Base-by-base conservation (phyloP, 164 flowering plant species). In the Paratinospora sagittata region DNA sequence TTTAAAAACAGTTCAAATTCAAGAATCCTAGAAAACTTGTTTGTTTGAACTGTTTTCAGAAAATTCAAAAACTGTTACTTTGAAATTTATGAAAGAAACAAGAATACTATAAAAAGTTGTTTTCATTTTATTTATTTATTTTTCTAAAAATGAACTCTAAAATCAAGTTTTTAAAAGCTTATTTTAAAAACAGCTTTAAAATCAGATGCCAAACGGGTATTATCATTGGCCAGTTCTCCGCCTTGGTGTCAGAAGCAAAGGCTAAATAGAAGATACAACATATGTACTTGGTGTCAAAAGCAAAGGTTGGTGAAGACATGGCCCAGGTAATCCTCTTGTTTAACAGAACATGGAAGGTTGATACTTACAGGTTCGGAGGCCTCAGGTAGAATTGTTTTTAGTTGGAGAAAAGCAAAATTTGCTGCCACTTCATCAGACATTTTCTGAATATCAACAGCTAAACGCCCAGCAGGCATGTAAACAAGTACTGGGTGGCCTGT, bases 341-440 rank as follows among this genome's bases (percentile, higher is more conserved):
- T 64, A 6, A n/a, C 9, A 26, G 37, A 47, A 27, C 10, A 47
- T n/a, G 19, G n/a, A 70, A 33, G 57, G 58, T 13, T 45, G 19
- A 52, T 16, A 64, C 41, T 70, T 84, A 95, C 97, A 62, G 99
- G 97, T 45, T 80, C 76, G 74, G 87, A 81, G 49, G 98, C 97
- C 78, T 89, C 85, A 17, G 98, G 99, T 73, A 96, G 91, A 55
- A 96, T 91, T 70, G 78, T 87, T 77, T 89, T 85, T 23, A 96
- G 89, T 74, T 93, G 96, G 69, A 66, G 72, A 71, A 86, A 87
- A 24, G 99, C 97, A 78, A 93, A 89, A 79, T 80, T 82, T 21
- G 95, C 98, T 75, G 97, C 99, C 55, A 82, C 91, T 79, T 92
- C 93, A 83, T 96, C 93, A 45, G 97, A 87, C 92, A 92, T 83